Evolutionary conservation across 106 monocot species (phyloP).

Genomic region (Dactylorhiza incarnata): DNA sequence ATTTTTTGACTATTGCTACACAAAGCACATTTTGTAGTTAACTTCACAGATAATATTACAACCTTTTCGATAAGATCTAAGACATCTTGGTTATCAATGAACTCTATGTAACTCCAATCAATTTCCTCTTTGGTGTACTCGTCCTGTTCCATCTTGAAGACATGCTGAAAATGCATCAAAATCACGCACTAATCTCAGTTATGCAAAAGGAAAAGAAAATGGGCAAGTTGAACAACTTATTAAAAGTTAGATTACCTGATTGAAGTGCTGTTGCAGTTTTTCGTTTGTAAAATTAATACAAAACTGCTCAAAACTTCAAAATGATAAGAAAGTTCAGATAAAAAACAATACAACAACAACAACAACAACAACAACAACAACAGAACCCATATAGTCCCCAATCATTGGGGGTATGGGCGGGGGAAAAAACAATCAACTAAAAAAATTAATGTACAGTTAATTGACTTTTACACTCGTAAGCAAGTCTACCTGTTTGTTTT

Average conservation of each 20-base stretch:
- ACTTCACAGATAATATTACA: conserved; percentile 1
- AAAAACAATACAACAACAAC: no score
- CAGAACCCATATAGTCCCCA: no score
- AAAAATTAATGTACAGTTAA: background rate
- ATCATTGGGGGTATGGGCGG: no score
- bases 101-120: conserved; percentile 99
- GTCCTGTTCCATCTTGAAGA: conserved; percentile 99
- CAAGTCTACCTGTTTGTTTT: conserved; percentile 64
- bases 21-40: background rate
- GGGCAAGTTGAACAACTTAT: background rate
- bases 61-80: conserved; percentile 99
- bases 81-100: conserved; percentile 99
- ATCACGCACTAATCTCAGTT: conserved; percentile 1
- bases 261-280: conserved; percentile 92
- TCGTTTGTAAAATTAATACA: conserved; percentile 95
- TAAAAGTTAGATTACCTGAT: conserved; percentile 44
- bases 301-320: conserved; percentile 82
- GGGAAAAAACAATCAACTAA: background rate
- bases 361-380: no score
- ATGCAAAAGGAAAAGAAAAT: background rate
- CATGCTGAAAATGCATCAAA: conserved; percentile 85
- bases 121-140: conserved; percentile 95
- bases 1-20: background rate
- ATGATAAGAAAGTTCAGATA: background rate
- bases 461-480: background rate